Conservation (phyloP, 2,329 filamentous ascomycete species). For the Microcyclosporella mali region DNA sequence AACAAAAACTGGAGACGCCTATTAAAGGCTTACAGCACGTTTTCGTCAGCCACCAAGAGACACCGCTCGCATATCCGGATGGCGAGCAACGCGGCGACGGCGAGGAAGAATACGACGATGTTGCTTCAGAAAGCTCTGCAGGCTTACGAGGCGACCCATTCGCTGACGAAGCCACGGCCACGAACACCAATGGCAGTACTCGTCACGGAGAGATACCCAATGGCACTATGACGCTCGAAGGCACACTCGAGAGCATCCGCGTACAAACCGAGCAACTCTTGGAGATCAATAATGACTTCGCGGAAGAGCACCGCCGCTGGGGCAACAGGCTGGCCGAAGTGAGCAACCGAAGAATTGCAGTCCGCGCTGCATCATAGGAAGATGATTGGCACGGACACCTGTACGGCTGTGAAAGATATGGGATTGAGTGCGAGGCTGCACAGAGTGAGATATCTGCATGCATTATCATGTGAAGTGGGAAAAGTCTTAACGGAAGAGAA, state of each 20-base stretch:
- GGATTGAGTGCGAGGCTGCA: not conserved
- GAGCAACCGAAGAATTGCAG: slow-evolving; percentile 7
- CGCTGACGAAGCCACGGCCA: not conserved
- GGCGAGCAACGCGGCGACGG: slow-evolving; percentile 8
- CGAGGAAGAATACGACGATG: not conserved
- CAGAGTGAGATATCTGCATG: no score
- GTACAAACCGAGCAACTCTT: slow-evolving; percentile 31
- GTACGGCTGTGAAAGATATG: not conserved
- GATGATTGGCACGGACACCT: slow-evolving; percentile 6
- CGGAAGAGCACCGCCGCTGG: slow-evolving; percentile 27
- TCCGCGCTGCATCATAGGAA: slow-evolving; percentile 14
- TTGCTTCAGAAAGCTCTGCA: not conserved
- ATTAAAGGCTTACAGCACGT: slow-evolving; percentile 12
- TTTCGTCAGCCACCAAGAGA: slow-evolving; percentile 17
- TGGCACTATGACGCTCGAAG: slow-evolving; percentile 25
- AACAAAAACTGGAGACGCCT: slow-evolving; percentile 6
- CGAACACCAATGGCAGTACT: not conserved
- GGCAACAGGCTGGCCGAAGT: slow-evolving; percentile 8
- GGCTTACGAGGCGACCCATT: not conserved
- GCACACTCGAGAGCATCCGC: slow-evolving; percentile 28
- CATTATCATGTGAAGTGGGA: no score
- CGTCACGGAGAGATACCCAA: not conserved
- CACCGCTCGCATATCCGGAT: slow-evolving; percentile 16
- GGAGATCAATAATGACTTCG: slow-evolving; percentile 32
- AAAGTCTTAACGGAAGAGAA: no score